phyloP scores from a whole-genome alignment of 345 rosid genomes.

The Acer campestre region DNA sequence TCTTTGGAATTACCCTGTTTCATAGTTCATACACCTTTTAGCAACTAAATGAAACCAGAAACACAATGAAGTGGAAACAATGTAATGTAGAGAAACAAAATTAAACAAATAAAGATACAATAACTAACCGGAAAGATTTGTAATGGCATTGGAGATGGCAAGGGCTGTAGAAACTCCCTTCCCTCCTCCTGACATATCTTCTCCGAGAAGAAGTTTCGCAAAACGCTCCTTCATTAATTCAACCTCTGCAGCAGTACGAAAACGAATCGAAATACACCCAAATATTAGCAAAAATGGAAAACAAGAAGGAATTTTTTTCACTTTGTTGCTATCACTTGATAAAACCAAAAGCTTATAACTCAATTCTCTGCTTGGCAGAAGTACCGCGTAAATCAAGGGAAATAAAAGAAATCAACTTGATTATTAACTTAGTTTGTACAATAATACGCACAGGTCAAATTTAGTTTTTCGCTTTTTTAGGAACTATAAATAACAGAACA shows the following conservation, averaged over 20 bases:
- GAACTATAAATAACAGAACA: background rate
- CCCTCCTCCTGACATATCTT: constrained; percentile 64
- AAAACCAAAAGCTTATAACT: background rate
- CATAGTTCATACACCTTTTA: background rate
- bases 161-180: constrained; percentile 52
- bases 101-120: background rate
- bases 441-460: background rate
- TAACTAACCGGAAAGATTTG: constrained; percentile 37
- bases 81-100: background rate
- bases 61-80: background rate
- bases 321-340: background rate
- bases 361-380: background rate
- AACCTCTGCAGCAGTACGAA: constrained; percentile 30
- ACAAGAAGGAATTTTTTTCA: background rate
- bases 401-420: background rate
- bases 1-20: background rate
- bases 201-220: constrained; percentile 60
- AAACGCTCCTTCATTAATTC: constrained; percentile 53
- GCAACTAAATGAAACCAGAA: constrained; percentile 6
- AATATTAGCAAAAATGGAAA: background rate
- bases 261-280: background rate
- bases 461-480: background rate
- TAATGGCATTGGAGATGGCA: constrained; percentile 48
- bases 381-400: background rate
- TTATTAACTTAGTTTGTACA: background rate